Percentiles rank a stretch among this genome's conserved stretches.
Evolutionary conservation across 1,284 basidiomycete species (phyloP).

Genomic region (Ceratobasidium papillatum): DNA sequence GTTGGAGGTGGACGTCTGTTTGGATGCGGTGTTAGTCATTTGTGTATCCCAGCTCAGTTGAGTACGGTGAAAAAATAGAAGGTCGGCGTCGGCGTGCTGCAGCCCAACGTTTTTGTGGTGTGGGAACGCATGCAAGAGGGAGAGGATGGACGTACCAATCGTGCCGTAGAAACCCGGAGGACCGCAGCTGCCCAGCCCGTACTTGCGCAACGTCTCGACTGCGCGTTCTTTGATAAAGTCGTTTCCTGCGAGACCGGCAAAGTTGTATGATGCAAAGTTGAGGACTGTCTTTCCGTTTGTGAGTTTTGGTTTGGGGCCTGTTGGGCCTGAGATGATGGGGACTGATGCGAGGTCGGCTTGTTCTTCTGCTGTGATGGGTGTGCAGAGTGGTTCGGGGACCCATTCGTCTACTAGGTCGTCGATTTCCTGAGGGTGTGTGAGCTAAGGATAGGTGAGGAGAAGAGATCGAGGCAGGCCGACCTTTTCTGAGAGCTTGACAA

Average conservation of each 20-base stretch:
- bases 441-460: conserved; percentile 11
- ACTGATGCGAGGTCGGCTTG: conserved; percentile 75
- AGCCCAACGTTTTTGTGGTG: not conserved
- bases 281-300: conserved; percentile 80
- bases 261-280: conserved; percentile 94
- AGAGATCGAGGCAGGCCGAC: conserved; percentile 56
- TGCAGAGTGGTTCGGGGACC: conserved; percentile 86
- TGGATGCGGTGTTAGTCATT: not conserved
- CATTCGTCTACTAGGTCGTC: conserved; percentile 97
- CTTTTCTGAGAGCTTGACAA: conserved; percentile 91
- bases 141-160: conserved; percentile 67
- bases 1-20: conserved; percentile 87
- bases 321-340: conserved; percentile 82
- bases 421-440: conserved; percentile 75
- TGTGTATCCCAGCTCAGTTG: conserved; percentile 21
- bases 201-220: conserved; percentile 86
- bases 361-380: conserved; percentile 68
- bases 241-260: conserved; percentile 88
- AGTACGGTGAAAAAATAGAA: conserved; percentile 3
- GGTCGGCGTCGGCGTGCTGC: not conserved
- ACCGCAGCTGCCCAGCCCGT: conserved; percentile 95
- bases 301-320: conserved; percentile 84
- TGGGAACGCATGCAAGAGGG: not conserved
- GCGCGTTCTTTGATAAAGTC: conserved; percentile 88
- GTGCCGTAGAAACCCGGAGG: conserved; percentile 99